phyloP scores from a whole-genome alignment of 1,284 basidiomycete genomes.

The Ustilago bromivora region DNA sequence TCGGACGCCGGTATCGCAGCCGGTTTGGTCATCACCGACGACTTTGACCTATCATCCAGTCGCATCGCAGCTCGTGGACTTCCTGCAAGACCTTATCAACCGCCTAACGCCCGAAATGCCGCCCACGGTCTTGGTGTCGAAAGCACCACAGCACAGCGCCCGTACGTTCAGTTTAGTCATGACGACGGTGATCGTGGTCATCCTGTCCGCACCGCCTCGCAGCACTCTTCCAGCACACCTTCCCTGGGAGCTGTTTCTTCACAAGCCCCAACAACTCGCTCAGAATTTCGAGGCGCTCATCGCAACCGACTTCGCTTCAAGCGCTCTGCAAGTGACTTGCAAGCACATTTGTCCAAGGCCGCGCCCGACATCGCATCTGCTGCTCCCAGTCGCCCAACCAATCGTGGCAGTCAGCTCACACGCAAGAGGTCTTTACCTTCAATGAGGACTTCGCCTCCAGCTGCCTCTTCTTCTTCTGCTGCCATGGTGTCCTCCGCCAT shows the following conservation, averaged over 20 bases:
- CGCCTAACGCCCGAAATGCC: not conserved
- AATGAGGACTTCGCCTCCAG: constrained; percentile 29
- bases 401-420: constrained; percentile 28
- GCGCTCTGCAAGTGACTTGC: constrained; percentile 45
- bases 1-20: constrained; percentile 51
- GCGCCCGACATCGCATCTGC: constrained; percentile 4
- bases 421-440: constrained; percentile 42
- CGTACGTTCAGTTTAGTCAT: not conserved
- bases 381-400: constrained; percentile 12
- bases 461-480: constrained; percentile 9
- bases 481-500: not conserved
- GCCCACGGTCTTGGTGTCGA: constrained; percentile 6
- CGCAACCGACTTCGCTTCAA: constrained; percentile 44
- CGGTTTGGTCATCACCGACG: constrained; percentile 60
- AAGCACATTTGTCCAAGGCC: constrained; percentile 11
- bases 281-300: constrained; percentile 20
- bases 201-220: constrained; percentile 20
- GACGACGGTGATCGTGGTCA: constrained; percentile 16
- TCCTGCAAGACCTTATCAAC: constrained; percentile 10
- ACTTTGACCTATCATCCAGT: constrained; percentile 58
- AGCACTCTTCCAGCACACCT: constrained; percentile 7
- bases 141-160: not conserved
- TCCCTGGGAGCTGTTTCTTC: not conserved
- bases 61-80: constrained; percentile 39
- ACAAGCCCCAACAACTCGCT: constrained; percentile 5